phyloP scores from a whole-genome alignment of 495 filamentous ascomycete species.

The Barbatosphaeria neglecta region DNA sequence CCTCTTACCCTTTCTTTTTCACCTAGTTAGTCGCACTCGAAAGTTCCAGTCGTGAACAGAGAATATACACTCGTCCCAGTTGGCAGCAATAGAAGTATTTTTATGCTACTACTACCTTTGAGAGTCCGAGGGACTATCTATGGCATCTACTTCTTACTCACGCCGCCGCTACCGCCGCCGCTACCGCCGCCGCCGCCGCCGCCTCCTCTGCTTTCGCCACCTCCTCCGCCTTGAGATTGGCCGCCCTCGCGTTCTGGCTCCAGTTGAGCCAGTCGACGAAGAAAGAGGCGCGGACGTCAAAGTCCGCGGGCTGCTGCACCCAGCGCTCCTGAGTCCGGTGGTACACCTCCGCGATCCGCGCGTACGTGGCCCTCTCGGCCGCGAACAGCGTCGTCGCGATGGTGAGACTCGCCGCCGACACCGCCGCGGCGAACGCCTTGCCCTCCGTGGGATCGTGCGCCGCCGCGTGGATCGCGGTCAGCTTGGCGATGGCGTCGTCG shows the following conservation, averaged over 20 bases:
- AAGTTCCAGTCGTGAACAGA: no score
- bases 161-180: no score
- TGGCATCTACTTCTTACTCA: no score
- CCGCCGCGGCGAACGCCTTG: conserved; percentile 32
- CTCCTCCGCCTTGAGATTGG: background rate
- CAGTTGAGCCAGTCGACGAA: conserved; percentile 46
- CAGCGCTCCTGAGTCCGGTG: conserved; percentile 4
- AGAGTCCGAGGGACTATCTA: no score
- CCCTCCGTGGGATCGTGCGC: conserved; percentile 39
- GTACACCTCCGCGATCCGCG: conserved; percentile 15
- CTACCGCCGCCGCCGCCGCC: no score
- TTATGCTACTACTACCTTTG: no score
- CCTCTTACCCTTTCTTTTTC: no score
- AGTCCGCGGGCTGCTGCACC: conserved; percentile 19
- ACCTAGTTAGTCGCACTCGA: no score
- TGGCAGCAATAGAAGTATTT: no score
- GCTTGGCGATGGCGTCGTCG: conserved; percentile 19
- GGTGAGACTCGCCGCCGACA: conserved; percentile 35
- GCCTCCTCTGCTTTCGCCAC: background rate
- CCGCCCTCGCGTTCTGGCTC: conserved; percentile 30
- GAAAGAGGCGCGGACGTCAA: conserved; percentile 36
- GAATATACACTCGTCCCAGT: no score
- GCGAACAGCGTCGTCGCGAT: conserved; percentile 31
- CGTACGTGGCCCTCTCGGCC: conserved; percentile 16
- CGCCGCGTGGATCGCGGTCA: conserved; percentile 66